Evolutionary conservation across 2,329 filamentous ascomycete species (phyloP).

Genomic region (Ophiostoma angusticollis): DNA sequence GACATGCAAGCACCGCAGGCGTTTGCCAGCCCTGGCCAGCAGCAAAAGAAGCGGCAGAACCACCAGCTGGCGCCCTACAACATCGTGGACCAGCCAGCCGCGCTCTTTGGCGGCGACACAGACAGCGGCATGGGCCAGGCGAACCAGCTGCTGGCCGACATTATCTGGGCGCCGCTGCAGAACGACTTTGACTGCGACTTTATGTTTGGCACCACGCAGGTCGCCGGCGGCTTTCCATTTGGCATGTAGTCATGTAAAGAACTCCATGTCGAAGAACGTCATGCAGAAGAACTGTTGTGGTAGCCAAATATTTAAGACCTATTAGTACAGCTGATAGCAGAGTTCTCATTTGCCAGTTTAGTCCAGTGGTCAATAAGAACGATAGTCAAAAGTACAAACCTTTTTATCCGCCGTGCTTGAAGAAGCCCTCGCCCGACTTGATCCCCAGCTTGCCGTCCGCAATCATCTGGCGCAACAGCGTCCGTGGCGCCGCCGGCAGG

Average conservation of each 20-base stretch:
- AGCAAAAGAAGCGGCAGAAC: too few relatives aligned
- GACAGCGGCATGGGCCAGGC: not conserved
- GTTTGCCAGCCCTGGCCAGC: too few relatives aligned
- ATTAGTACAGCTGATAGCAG: too few relatives aligned
- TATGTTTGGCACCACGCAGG: conserved; percentile 2
- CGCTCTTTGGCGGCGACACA: not conserved
- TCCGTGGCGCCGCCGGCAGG: not conserved
- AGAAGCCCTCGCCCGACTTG: not conserved
- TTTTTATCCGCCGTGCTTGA: too few relatives aligned
- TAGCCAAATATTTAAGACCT: too few relatives aligned
- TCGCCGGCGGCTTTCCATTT: not conserved
- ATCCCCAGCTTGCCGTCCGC: not conserved
- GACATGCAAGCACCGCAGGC: too few relatives aligned
- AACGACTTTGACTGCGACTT: conserved; percentile 3
- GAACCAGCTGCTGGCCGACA: conserved; percentile 1
- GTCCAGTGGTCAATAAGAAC: too few relatives aligned
- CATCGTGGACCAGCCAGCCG: not conserved
- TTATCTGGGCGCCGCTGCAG: conserved; percentile 3
- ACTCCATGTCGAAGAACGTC: too few relatives aligned
- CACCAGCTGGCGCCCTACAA: too few relatives aligned
- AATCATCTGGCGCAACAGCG: not conserved
- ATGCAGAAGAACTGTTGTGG: too few relatives aligned
- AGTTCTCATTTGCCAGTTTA: too few relatives aligned
- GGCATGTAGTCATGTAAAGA: not conserved
- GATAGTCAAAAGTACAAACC: too few relatives aligned